Evolutionary conservation across 2,329 filamentous ascomycete species (phyloP), one percentile per base, ranked within the genome.

Genomic region (Herpomyces periplanetae): DNA sequence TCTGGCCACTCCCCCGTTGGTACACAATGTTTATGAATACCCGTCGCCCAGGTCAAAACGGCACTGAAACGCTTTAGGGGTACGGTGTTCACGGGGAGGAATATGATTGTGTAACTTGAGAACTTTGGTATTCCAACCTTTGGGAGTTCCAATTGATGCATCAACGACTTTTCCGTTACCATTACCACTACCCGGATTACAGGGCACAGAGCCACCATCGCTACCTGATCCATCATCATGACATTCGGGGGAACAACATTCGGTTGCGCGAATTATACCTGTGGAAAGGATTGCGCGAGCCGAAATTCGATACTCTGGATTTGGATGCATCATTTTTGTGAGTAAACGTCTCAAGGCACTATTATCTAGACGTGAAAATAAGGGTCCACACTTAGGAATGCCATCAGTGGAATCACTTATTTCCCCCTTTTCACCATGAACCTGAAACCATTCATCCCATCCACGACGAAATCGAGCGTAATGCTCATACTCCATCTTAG

Each of bases 291-390:
- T 55, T 1, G 66, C 52, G 4, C 47, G 39, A 19, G 80, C 64
- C 11, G 47, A 51, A 27, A 62, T 55, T 16, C 71, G 61, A 32
- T 55, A 55, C 4, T 41, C 36, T 0, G 71, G 66, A 27, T 71
- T 43, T 0, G 69, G 68, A 34, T 85, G 58, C 13, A 85, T 47
- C 69, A 87, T 84, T 33, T 53, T 57, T 19, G 80, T 41, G 5
- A 85, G 39, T 3, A 84, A 41, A 5, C 59, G 54, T 23, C 61
- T 57, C 22, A 73, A 45, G 3, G 55, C 51, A 1, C 56, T 51
- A 12, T 62, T 58, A 28, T 57, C 57, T 26, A 71, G 42, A 15
- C 39, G 44, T 8, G 43, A 39, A 34, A 80, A 65, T 14, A 71
- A 49, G 8, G 53, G 49, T 11, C 44, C 38, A 25, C 59, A 51